phyloP scores from a whole-genome alignment of 257 asterid genomes.

The Capsicum baccatum region DNA sequence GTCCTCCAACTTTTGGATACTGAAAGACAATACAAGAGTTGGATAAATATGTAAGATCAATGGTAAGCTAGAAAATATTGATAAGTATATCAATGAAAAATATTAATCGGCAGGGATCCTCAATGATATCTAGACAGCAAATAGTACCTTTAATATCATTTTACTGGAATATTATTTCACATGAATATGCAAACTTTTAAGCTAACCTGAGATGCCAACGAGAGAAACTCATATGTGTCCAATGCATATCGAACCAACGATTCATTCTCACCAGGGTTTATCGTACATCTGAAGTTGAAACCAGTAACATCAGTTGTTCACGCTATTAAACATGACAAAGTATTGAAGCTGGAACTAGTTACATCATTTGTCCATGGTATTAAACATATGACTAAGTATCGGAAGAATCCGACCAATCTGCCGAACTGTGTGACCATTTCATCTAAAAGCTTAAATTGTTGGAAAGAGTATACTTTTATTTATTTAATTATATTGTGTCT shows the following conservation, averaged over 20 bases:
- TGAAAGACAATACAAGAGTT: conserved; percentile 43
- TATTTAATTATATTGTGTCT: neutral
- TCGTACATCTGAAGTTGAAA: conserved; percentile 76
- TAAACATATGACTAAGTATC: neutral
- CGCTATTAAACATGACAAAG: conserved; percentile 17
- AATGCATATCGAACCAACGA: conserved; percentile 93
- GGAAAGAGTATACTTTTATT: neutral
- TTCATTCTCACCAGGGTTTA: conserved; percentile 98
- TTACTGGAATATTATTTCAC: conserved; percentile 3
- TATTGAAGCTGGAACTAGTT: conserved; percentile 41
- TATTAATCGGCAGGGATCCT: neutral
- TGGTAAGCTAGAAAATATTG: neutral
- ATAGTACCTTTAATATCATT: neutral
- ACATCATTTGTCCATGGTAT: neutral
- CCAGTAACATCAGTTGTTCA: neutral
- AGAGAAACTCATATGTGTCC: conserved; percentile 79
- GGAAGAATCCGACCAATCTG: conserved; percentile 7
- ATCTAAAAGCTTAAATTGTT: neutral
- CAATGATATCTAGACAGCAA: neutral
- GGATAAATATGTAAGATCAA: neutral
- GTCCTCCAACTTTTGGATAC: conserved; percentile 94
- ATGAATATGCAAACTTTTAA: conserved; percentile 20
- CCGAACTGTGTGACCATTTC: neutral
- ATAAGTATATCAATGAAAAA: neutral
- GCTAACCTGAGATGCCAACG: conserved; percentile 89